Percentiles rank a stretch among this genome's conserved stretches.
Conservation (phyloP, 2,329 filamentous ascomycete genomes). For the Nothophoma quercina region DNA sequence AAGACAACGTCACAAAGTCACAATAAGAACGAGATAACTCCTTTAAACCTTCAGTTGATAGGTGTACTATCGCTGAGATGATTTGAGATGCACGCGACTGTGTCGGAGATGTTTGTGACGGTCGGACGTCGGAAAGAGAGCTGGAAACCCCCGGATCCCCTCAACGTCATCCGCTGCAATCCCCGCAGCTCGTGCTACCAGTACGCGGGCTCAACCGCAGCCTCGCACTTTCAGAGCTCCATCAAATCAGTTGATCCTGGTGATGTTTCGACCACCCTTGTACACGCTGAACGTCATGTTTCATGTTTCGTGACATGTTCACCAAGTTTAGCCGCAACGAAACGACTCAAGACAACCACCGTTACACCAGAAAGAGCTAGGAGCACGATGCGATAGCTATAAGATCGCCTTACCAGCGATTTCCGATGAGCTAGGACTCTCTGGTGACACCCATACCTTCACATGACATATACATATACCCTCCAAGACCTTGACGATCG, state of each 20-base stretch:
- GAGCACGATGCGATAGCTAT: constrained; percentile 9
- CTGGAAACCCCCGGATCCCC: constrained; percentile 9
- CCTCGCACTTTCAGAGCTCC: background rate
- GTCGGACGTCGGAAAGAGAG: background rate
- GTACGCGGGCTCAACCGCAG: background rate
- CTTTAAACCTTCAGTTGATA: background rate
- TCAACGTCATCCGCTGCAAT: constrained; percentile 15
- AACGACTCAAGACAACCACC: constrained; percentile 14
- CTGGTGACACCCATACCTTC: constrained; percentile 11
- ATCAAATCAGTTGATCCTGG: background rate
- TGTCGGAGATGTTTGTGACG: no score
- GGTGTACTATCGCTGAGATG: background rate
- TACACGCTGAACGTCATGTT: constrained; percentile 1
- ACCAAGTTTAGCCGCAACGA: constrained; percentile 17
- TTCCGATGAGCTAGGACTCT: constrained; percentile 11
- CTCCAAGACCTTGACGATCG: constrained; percentile 17
- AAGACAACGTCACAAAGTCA: background rate
- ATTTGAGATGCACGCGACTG: background rate
- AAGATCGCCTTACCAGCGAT: constrained; percentile 9
- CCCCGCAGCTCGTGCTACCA: constrained; percentile 9
- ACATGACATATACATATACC: constrained; percentile 14
- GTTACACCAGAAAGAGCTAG: constrained; percentile 16
- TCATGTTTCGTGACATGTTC: background rate
- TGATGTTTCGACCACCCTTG: background rate
- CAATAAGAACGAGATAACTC: background rate